Conservation (phyloP, 2,329 filamentous ascomycete species). For the Lasiodiplodia sp. region DNA sequence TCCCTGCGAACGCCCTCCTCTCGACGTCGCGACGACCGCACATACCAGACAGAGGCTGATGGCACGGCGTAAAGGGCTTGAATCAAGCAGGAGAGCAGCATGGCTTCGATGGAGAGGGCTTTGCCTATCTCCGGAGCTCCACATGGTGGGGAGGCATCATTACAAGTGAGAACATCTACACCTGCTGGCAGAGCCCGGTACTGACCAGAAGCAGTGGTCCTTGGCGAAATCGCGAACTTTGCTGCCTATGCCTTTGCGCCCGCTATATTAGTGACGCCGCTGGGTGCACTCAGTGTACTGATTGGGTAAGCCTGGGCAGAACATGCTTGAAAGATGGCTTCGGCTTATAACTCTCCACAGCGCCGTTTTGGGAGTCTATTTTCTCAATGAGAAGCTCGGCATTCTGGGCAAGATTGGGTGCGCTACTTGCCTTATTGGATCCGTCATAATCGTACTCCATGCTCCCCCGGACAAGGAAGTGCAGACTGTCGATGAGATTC, state of each 20-base stretch:
- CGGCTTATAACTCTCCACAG: slow-evolving; percentile 31
- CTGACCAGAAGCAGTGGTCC: slow-evolving; percentile 69
- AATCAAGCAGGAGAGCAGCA: slow-evolving; percentile 89
- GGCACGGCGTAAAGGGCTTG: slow-evolving; percentile 68
- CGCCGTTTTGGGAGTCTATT: slow-evolving; percentile 86
- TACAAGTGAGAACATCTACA: slow-evolving; percentile 69
- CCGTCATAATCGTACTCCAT: slow-evolving; percentile 96
- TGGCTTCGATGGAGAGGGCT: slow-evolving; percentile 97
- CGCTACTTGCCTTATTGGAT: slow-evolving; percentile 93
- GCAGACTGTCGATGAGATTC: slow-evolving; percentile 87
- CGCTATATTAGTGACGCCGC: slow-evolving; percentile 95
- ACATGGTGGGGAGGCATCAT: slow-evolving; percentile 96
- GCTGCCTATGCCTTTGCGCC: slow-evolving; percentile 98
- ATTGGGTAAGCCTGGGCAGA: slow-evolving; percentile 67
- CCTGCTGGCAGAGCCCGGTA: not conserved
- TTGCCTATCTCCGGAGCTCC: slow-evolving; percentile 91
- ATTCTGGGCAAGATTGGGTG: slow-evolving; percentile 91
- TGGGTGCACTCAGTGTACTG: slow-evolving; percentile 91
- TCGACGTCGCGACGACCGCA: not conserved
- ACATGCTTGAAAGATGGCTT: not conserved
- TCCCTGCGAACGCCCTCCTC: slow-evolving; percentile 6
- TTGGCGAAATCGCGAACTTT: slow-evolving; percentile 96
- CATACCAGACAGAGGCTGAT: slow-evolving; percentile 33
- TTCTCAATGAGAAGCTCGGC: slow-evolving; percentile 89
- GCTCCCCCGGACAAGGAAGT: slow-evolving; percentile 94